Base-by-base conservation (phyloP, 331 rosid species). In the Malus hybrid region DNA sequence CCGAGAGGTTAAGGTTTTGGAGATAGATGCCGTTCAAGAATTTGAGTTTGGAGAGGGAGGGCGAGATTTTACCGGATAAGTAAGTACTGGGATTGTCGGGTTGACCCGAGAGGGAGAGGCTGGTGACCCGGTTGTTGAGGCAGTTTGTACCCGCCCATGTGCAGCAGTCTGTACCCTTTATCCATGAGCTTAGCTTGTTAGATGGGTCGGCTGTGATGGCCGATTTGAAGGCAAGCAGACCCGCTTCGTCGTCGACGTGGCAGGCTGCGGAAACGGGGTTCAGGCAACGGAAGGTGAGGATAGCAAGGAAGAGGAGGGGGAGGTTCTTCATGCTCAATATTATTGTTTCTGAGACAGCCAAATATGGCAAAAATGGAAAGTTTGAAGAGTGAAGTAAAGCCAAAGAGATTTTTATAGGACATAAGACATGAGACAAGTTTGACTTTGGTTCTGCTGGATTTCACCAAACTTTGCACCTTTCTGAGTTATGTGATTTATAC, bases 201-300 rank as follows among this genome's bases (percentile, higher is more conserved):
- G 93, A 87, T 2, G 98, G 98, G 78, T 93, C 98, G 22, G 93
- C 83, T 16, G 68, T 76, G 77, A 93, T 91, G 50, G 78, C 80
- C 7, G 93, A 87, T 53, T 91, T 93, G 84, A 93, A 93, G 9
- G 81, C 91, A 46, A 91, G 75, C 4, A 93, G 87, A 6, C 91
- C 97, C 6, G 89, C 30, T 24, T 82, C 89, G 10, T 93, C 98
- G n/a, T 88, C 87, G 5, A 55, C 60, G 55, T 88, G 79, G 66
- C 98, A 93, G 74, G 84, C 82, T 58, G 97, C 81, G 5, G 86
- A 86, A 18, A 66, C 16, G 65, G 24, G 79, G 2, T 19, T 53
- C 30, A 42, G 4, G 14, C 48, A 42, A 3, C 48, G 1, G 48
- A 42, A 10, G 4, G 48, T 10, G 48, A 42, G 48, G 48, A 42